Percentiles rank a stretch among this genome's conserved stretches.
These are phyloP conservation scores for Sonneratia caseolaris DNA, from an alignment of 345 rosid species.

Conservation along the genomic window DNA sequence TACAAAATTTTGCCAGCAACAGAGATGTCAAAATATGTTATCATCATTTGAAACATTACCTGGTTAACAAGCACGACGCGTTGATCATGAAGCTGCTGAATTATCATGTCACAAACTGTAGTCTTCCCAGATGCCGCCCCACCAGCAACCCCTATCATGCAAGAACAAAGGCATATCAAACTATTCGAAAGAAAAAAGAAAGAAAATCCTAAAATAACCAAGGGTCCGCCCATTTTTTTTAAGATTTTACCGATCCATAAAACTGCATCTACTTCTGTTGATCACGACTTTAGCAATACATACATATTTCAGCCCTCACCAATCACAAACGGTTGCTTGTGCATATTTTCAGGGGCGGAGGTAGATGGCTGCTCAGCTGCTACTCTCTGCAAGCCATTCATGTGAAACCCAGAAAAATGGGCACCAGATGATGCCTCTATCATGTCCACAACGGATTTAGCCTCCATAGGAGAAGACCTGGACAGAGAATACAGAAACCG, in stretches of 20 bases:
- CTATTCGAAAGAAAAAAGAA: background rate
- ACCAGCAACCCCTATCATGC: slow-evolving; percentile 79
- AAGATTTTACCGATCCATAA: background rate
- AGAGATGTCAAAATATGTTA: no score
- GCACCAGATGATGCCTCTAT: slow-evolving; percentile 73
- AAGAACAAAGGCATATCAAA: background rate
- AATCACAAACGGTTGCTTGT: slow-evolving; percentile 83
- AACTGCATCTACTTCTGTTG: background rate
- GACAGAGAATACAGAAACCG: slow-evolving; percentile 9
- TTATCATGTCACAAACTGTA: slow-evolving; percentile 96
- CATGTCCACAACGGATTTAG: slow-evolving; percentile 71
- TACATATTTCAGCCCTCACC: slow-evolving; percentile 25
- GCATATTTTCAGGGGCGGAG: slow-evolving; percentile 40
- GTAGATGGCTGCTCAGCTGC: slow-evolving; percentile 35
- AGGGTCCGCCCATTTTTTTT: no score
- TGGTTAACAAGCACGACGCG: slow-evolving; percentile 95
- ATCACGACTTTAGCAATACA: background rate
- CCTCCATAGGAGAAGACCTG: slow-evolving; percentile 34
- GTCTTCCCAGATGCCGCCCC: slow-evolving; percentile 99
- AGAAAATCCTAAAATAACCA: background rate
- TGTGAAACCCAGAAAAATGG: slow-evolving; percentile 86
- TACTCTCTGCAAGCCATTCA: slow-evolving; percentile 46
- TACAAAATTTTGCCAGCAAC: background rate
- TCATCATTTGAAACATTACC: slow-evolving; percentile 24
- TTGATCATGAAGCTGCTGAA: slow-evolving; percentile 98